Evolutionary conservation across 441 rosid species (phyloP).

Genomic region (Populus hybrid): DNA sequence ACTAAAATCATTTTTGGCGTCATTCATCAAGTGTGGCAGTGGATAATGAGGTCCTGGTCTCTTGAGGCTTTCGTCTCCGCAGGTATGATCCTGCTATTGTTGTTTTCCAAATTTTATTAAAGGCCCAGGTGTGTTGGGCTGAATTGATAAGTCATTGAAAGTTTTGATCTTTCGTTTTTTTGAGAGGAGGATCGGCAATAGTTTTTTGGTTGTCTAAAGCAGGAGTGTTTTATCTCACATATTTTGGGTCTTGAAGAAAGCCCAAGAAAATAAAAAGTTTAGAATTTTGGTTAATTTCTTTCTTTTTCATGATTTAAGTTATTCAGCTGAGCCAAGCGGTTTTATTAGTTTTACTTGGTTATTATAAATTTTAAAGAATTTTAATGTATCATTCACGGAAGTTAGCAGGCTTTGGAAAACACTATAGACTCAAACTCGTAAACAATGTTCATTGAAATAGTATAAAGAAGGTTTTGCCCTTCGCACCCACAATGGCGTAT

Average conservation of each 20-base stretch:
- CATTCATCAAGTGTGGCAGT: too few relatives aligned
- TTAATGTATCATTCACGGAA: neutral
- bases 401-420: neutral
- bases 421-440: neutral
- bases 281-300: neutral
- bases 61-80: neutral
- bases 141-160: neutral
- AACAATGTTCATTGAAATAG: neutral
- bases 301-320: neutral
- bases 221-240: neutral
- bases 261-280: neutral
- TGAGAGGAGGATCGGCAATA: neutral
- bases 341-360: neutral
- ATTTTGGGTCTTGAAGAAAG: neutral
- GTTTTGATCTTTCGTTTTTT: neutral
- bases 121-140: neutral
- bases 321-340: neutral
- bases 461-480: neutral
- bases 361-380: neutral
- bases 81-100: neutral
- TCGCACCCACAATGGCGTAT: too few relatives aligned
- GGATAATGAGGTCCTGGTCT: neutral
- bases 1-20: too few relatives aligned
- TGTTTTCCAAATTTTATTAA: neutral
- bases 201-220: neutral